Evolutionary conservation across 805 yeast species (phyloP).

Genomic region (Starmerella tilneyi): DNA sequence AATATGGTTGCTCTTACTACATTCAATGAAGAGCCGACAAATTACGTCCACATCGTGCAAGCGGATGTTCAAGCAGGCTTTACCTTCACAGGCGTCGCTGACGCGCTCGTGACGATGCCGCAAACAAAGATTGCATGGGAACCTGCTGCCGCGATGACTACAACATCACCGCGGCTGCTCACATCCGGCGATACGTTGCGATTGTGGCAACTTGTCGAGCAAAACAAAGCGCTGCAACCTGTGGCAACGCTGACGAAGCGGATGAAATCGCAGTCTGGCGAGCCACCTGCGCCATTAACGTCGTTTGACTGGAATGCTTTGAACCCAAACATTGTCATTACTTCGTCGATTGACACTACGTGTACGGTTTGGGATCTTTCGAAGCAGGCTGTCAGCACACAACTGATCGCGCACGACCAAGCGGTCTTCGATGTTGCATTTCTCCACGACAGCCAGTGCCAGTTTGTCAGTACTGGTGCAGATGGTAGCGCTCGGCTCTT

Average conservation of each 20-base stretch:
- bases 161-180: conserved; percentile 45
- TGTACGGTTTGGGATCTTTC: conserved; percentile 91
- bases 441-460: conserved; percentile 56
- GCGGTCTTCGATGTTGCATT: conserved; percentile 91
- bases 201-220: conserved; percentile 43
- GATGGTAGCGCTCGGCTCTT: conserved; percentile 92
- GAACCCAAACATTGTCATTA: conserved; percentile 61
- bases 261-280: conserved; percentile 33
- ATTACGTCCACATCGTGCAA: conserved; percentile 41
- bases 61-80: conserved; percentile 15
- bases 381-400: conserved; percentile 69
- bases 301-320: conserved; percentile 84
- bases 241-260: conserved; percentile 36
- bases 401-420: conserved; percentile 89
- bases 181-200: conserved; percentile 65
- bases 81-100: conserved; percentile 34
- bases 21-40: conserved; percentile 65
- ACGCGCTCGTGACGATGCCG: conserved; percentile 52
- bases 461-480: conserved; percentile 87
- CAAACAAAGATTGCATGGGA: conserved; percentile 69
- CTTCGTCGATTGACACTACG: conserved; percentile 88
- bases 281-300: conserved; percentile 64
- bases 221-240: conserved; percentile 32
- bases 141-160: conserved; percentile 26
- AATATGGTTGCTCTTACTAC: conserved; percentile 61